phyloP scores from a whole-genome alignment of 108 stramenopile genomes.

The Conticribra weissflogii region DNA sequence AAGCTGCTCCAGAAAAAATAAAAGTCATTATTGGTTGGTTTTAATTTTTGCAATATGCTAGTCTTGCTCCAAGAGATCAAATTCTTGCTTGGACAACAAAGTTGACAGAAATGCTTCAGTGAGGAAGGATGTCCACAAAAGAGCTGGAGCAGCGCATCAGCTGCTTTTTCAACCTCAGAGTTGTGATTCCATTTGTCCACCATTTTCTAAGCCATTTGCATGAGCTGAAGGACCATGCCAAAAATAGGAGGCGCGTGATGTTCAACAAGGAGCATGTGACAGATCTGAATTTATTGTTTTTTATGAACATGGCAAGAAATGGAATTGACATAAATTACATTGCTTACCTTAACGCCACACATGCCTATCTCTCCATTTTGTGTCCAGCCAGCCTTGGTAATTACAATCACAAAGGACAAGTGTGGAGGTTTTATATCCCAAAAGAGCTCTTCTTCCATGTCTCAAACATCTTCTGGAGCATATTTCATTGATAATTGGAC shows the following conservation, averaged over 20 bases:
- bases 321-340: conserved; percentile 19
- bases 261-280: too few relatives aligned
- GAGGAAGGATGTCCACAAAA: not conserved
- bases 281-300: not conserved
- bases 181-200: not conserved
- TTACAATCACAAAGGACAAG: conserved; percentile 7
- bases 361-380: conserved; percentile 10
- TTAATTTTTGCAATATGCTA: not conserved
- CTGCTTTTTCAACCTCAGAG: not conserved
- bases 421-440: conserved; percentile 17
- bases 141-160: not conserved
- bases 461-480: conserved; percentile 24
- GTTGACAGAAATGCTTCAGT: conserved; percentile 1
- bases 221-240: not conserved
- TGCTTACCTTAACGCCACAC: not conserved
- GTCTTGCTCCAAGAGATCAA: conserved; percentile 14
- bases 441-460: not conserved
- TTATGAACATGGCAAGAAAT: not conserved
- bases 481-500: conserved; percentile 13
- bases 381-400: conserved; percentile 16
- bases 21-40: conserved; percentile 19
- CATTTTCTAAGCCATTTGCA: conserved; percentile 10
- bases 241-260: not conserved
- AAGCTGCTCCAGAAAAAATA: conserved; percentile 6
- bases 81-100: conserved; percentile 3